Evolutionary conservation across 495 filamentous ascomycete species (phyloP).

Genomic region (Aspergillus panamensis): DNA sequence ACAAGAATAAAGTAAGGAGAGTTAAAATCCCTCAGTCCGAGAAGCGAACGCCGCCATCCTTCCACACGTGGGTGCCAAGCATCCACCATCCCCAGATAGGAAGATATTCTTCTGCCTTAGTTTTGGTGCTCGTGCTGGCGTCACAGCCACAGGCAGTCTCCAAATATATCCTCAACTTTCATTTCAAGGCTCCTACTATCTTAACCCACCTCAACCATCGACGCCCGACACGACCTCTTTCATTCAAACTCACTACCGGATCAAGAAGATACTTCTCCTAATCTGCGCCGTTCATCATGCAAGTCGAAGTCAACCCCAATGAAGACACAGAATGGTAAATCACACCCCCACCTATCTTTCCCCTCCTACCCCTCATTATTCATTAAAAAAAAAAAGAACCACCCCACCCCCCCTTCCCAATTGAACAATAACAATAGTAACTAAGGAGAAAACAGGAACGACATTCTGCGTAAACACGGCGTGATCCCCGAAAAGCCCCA

Average conservation of each 20-base stretch:
- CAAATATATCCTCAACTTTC: neutral
- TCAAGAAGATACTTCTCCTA: neutral
- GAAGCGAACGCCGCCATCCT: neutral
- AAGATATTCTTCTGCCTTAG: neutral
- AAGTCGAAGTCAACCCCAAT: conserved; percentile 89
- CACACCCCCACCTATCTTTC: neutral
- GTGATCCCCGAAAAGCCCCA: conserved; percentile 95
- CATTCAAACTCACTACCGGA: neutral
- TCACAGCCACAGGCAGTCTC: too few species aligned
- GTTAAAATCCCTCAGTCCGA: too few species aligned
- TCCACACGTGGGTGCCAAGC: neutral
- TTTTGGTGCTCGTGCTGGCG: neutral
- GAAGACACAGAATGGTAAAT: conserved; percentile 95
- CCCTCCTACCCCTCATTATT: neutral
- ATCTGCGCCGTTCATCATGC: conserved; percentile 52
- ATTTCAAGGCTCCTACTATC: neutral
- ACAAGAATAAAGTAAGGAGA: neutral
- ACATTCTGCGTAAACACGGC: conserved; percentile 94
- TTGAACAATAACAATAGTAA: conserved; percentile 4
- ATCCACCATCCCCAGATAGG: neutral
- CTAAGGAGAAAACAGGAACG: conserved; percentile 67
- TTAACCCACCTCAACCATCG: neutral
- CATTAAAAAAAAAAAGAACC: neutral
- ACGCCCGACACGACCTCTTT: too few species aligned
- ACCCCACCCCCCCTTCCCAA: neutral